Percentiles rank a stretch among this genome's conserved stretches.
Evolutionary conservation across 371 early-diverging fungal species (phyloP).

Genomic region (Capniomyces stellatus): DNA sequence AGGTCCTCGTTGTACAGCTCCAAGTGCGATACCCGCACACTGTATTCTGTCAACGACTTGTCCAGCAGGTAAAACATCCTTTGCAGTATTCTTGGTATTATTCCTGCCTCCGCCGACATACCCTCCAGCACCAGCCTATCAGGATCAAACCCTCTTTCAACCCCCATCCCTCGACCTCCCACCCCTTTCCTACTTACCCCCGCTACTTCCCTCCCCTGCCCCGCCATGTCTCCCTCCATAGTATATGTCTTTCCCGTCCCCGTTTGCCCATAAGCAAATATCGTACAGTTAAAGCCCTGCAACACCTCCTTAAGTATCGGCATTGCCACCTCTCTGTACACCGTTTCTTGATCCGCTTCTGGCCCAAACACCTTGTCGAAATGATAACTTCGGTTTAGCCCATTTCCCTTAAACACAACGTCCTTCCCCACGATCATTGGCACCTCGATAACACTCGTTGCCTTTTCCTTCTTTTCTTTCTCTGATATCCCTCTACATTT

Average conservation of each 20-base stretch:
- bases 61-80: slow-evolving; percentile 59
- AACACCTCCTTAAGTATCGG: slow-evolving; percentile 70
- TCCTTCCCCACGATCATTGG: slow-evolving; percentile 22
- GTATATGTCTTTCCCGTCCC: slow-evolving; percentile 84
- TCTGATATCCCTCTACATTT: slow-evolving; percentile 21
- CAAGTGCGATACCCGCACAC: slow-evolving; percentile 67
- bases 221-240: slow-evolving; percentile 64
- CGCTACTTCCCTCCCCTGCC: slow-evolving; percentile 3
- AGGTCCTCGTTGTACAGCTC: slow-evolving; percentile 99
- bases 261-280: slow-evolving; percentile 92
- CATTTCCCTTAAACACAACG: slow-evolving; percentile 8
- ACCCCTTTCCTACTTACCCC: slow-evolving; percentile 10
- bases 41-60: slow-evolving; percentile 35
- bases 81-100: slow-evolving; percentile 75
- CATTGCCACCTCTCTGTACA: slow-evolving; percentile 68
- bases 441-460: slow-evolving; percentile 23
- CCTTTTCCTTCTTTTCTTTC: slow-evolving; percentile 19
- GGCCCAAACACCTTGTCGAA: slow-evolving; percentile 90
- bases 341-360: slow-evolving; percentile 51
- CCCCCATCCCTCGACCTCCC: neutral
- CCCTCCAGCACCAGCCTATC: slow-evolving; percentile 2
- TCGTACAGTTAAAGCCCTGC: slow-evolving; percentile 78
- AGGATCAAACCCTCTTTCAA: slow-evolving; percentile 12
- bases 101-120: slow-evolving; percentile 41
- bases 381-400: slow-evolving; percentile 42